Evolutionary conservation across 2,329 filamentous ascomycete genomes (phyloP), one percentile per base, ranked within the genome.

Genomic region (Phialophora tarda): DNA sequence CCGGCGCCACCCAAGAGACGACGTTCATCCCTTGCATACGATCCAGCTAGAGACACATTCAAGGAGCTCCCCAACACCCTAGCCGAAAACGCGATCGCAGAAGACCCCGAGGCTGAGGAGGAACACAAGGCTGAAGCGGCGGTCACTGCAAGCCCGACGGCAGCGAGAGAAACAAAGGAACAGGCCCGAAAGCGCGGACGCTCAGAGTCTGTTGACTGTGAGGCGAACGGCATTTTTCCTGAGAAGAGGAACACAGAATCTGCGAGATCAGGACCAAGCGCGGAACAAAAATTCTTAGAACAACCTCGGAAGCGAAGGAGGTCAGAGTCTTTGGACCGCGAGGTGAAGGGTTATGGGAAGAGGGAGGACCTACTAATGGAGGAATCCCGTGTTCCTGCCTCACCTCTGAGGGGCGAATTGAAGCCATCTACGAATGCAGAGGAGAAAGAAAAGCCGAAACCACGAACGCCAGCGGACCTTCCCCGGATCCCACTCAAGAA

Each of bases 11-110:
- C 68, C 32, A 51, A 58, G 21, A 63, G 72, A 62, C 65, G 72
- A 55, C 64, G 71, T 11, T 73, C 72, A 10, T 73, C 72, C 5
- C 62, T 72, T 30, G 72, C 71, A 21, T 77, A 77, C 63, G 75
- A 77, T 66, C 75, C 76, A 59, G 75, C 76, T 32, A 69, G 75
- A 67, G 75, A 77, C 66, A 74, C 69, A 41, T 77, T 75, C 70
- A 74, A 71, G 44, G 68, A 70, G 34, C 66, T 74, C 8, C 72
- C 71, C 56, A 71, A 74, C 28, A 67, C 69, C 2, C 63, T 68
- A 59, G 64, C 69, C 17, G 69, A 73, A 50, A 59, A 71, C 38
- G 73, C 69, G 54, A 67, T 70, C 62, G 66, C 72, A 32, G 70
- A 71, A 67, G 70, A 72, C 57, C 64, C 59, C 50, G 68, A 67